These are phyloP conservation scores for Eucalyptus melliodora DNA, from an alignment of 345 rosid genomes.

Conservation along the genomic window DNA sequence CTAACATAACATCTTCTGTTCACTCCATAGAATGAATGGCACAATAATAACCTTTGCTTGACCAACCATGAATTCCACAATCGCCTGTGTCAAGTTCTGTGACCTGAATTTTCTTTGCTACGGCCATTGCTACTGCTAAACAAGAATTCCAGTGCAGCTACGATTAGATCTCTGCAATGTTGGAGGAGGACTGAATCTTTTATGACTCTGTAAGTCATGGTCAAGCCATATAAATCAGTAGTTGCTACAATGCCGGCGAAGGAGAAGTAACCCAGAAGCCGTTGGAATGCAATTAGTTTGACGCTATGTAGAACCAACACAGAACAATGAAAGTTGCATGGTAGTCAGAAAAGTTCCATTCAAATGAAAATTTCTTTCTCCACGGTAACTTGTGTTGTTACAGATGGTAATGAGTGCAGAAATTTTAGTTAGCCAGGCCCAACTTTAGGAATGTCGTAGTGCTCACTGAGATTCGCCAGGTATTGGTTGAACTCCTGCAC, in stretches of 20 bases:
- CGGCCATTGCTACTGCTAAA: not conserved
- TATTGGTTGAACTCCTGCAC: slow-evolving; percentile 73
- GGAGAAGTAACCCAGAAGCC: not conserved
- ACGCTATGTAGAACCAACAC: not conserved
- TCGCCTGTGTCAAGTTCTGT: not conserved
- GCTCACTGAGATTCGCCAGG: slow-evolving; percentile 83
- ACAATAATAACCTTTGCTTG: not conserved
- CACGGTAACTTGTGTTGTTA: not conserved
- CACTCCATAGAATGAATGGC: not conserved
- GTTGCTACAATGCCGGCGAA: not conserved
- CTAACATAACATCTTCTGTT: not conserved
- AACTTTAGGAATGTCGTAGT: slow-evolving; percentile 81
- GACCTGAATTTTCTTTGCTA: not conserved
- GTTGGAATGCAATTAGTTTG: not conserved
- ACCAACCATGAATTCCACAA: not conserved
- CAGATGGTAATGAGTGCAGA: not conserved
- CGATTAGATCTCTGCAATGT: not conserved
- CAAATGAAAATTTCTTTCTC: rapidly evolving
- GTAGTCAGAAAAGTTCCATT: not conserved
- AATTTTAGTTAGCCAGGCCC: slow-evolving; percentile 55
- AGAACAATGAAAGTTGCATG: not conserved
- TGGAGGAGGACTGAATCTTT: not conserved
- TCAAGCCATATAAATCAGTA: not conserved
- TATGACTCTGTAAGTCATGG: rapidly evolving
- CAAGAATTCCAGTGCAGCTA: not conserved